A percentile compares a stretch with the other conserved stretches of the same genome.
Evolutionary conservation across 2,329 filamentous ascomycete species (phyloP).

Genomic region (Ceratocystis diversiconidia): DNA sequence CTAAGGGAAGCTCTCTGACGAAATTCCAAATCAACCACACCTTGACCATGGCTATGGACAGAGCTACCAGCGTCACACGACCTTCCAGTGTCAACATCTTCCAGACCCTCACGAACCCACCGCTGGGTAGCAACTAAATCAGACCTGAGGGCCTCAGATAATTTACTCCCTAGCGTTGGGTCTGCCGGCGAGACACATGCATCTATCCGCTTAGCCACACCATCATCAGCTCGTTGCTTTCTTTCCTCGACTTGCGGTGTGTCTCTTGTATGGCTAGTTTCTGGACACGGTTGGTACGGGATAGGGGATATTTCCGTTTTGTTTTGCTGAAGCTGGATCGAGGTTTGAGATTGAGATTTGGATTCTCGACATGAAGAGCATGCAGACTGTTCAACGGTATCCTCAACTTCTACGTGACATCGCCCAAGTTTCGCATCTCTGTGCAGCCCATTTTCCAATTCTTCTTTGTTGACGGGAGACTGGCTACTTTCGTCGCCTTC

Average conservation of each 20-base stretch:
- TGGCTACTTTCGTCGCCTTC: neutral
- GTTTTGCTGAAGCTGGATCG: neutral
- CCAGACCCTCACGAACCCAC: neutral
- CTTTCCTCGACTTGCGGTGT: slow-evolving; percentile 11
- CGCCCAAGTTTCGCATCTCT: neutral
- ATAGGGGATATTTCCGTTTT: neutral
- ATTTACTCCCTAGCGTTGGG: neutral
- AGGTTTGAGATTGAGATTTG: neutral
- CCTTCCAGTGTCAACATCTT: neutral
- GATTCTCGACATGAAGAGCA: neutral
- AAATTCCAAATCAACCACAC: neutral
- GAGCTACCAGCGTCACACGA: neutral
- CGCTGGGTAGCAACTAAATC: neutral
- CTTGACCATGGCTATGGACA: neutral
- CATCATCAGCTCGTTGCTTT: neutral
- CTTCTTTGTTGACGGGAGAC: neutral
- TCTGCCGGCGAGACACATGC: neutral
- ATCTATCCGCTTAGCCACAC: neutral
- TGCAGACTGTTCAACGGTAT: neutral
- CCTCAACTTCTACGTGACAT: neutral
- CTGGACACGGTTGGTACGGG: neutral
- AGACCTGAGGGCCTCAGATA: neutral
- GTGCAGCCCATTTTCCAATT: neutral
- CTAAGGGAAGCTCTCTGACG: neutral
- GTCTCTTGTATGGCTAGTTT: neutral